These are phyloP conservation scores for Melaleuca alternifolia DNA, from an alignment of 345 rosid genomes.

Conservation along the genomic window DNA sequence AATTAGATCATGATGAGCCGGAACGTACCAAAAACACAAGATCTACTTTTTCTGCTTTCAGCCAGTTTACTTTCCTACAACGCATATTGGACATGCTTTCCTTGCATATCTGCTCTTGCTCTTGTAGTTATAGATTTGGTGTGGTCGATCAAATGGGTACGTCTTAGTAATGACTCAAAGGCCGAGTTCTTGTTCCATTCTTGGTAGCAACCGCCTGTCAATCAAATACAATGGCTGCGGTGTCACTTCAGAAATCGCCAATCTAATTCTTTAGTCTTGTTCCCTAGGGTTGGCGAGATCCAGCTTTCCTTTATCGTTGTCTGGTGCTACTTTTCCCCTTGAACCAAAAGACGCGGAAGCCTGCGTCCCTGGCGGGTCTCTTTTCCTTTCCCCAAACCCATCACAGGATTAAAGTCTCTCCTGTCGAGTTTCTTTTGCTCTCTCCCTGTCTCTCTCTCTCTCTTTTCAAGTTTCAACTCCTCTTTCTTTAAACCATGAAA, in stretches of 20 bases:
- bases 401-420: background rate
- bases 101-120: background rate
- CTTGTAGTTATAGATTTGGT: background rate
- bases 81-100: background rate
- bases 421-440: background rate
- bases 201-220: background rate
- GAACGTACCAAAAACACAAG: background rate
- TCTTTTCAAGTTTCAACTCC: background rate
- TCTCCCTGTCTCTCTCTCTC: background rate
- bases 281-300: background rate
- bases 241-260: background rate
- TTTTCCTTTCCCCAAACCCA: background rate
- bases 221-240: background rate
- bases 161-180: background rate
- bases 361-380: background rate
- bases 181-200: background rate
- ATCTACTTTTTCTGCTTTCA: background rate
- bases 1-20: background rate
- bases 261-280: background rate
- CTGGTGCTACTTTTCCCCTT: background rate
- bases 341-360: background rate
- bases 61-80: background rate
- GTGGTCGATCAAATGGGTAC: background rate
- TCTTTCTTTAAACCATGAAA: background rate
- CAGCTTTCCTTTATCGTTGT: background rate